Evolutionary conservation across 2,329 filamentous ascomycete species (phyloP).

Genomic region (Ophiocordyceps sinensis): DNA sequence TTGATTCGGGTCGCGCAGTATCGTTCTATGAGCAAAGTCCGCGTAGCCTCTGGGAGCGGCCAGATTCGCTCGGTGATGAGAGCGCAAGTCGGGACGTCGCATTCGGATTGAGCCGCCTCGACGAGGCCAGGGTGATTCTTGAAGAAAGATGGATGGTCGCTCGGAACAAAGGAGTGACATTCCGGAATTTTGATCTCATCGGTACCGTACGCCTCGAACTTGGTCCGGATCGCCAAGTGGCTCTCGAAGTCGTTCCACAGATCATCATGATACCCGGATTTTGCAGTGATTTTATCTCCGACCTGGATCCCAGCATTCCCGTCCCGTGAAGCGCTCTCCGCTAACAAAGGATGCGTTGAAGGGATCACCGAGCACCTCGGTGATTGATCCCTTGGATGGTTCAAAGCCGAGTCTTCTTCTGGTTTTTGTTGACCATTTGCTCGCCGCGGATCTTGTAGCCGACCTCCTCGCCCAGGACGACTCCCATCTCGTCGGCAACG

Average conservation of each 20-base stretch:
- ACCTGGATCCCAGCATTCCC: too few relatives aligned
- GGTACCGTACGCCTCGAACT: neutral
- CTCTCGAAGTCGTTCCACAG: constrained; percentile 5
- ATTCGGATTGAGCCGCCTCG: constrained; percentile 1
- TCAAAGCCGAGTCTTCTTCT: too few relatives aligned
- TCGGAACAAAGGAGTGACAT: constrained; percentile 1
- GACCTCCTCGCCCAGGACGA: too few relatives aligned
- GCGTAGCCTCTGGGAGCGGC: constrained; percentile 9
- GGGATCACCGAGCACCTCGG: too few relatives aligned
- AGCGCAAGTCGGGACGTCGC: constrained; percentile 7
- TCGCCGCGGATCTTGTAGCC: too few relatives aligned
- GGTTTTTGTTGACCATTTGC: too few relatives aligned
- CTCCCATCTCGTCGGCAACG: too few relatives aligned
- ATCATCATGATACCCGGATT: too few relatives aligned
- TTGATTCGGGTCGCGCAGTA: constrained; percentile 6
- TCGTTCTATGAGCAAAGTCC: constrained; percentile 7
- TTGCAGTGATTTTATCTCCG: too few relatives aligned
- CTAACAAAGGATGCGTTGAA: too few relatives aligned
- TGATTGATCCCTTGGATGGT: too few relatives aligned
- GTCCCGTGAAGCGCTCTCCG: too few relatives aligned
- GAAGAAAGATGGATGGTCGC: constrained; percentile 2
- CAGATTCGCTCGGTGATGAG: constrained; percentile 11
- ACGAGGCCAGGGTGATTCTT: neutral
- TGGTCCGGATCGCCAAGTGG: neutral
- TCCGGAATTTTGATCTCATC: constrained; percentile 3